Conservation (phyloP, 495 filamentous ascomycete species). For the Penicillium chermesinum region DNA sequence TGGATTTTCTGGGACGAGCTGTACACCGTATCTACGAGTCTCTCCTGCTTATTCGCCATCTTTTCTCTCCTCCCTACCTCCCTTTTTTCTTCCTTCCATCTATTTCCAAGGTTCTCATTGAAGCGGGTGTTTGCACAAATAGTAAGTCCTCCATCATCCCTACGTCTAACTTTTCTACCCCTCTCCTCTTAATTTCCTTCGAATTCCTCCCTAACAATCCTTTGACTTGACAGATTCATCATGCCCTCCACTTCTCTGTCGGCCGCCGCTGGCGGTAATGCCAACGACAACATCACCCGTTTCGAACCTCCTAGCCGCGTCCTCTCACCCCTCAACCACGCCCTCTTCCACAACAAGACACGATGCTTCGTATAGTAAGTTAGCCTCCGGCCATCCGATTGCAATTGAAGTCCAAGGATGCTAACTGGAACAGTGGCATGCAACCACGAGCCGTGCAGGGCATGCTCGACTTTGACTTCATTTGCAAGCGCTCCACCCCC, state of each 20-base stretch:
- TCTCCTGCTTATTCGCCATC: slow-evolving; percentile 20
- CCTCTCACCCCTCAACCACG: slow-evolving; percentile 79
- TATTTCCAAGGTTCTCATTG: slow-evolving; percentile 15
- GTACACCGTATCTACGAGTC: slow-evolving; percentile 33
- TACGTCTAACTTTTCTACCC: background rate
- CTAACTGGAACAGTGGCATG: slow-evolving; percentile 62
- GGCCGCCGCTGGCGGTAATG: slow-evolving; percentile 42
- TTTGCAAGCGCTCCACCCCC: slow-evolving; percentile 95
- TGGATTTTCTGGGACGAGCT: slow-evolving; percentile 20
- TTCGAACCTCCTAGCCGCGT: slow-evolving; percentile 91
- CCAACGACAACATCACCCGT: slow-evolving; percentile 97
- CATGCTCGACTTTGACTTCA: slow-evolving; percentile 99
- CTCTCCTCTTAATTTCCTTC: slow-evolving; percentile 2
- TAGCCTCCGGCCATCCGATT: background rate
- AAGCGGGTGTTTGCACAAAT: slow-evolving; percentile 16
- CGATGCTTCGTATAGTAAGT: slow-evolving; percentile 97
- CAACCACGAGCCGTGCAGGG: slow-evolving; percentile 98
- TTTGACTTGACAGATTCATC: slow-evolving; percentile 22
- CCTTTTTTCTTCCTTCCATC: slow-evolving; percentile 16
- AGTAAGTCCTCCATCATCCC: slow-evolving; percentile 14
- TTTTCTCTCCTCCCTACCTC: slow-evolving; percentile 19
- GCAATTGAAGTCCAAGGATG: background rate
- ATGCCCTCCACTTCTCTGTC: slow-evolving; percentile 47
- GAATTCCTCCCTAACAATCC: slow-evolving; percentile 1
- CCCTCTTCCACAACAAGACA: slow-evolving; percentile 97